Conservation (phyloP, 2,329 filamentous ascomycete genomes). For the Aspergillus aculeatus region DNA sequence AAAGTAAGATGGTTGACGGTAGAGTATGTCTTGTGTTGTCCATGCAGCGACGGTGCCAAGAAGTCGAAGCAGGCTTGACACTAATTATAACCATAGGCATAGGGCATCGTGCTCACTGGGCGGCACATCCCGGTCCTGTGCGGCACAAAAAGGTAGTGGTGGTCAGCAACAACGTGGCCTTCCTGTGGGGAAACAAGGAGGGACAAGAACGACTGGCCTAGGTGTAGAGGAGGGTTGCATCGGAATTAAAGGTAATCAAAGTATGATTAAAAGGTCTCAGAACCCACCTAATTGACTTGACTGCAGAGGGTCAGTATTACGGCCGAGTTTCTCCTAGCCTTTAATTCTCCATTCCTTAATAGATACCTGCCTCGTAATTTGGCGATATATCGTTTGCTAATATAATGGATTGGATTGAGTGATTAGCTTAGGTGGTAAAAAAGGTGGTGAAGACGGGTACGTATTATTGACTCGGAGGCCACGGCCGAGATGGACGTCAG, state of each 20-base stretch:
- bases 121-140: not conserved
- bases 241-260: not conserved
- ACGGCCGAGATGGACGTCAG: too few relatives aligned
- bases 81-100: not conserved
- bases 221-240: not conserved
- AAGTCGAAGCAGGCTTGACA: not conserved
- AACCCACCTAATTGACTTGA: not conserved
- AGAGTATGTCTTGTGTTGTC: not conserved
- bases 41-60: not conserved
- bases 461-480: too few relatives aligned
- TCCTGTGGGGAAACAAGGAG: conserved; percentile 6
- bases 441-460: too few relatives aligned
- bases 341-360: too few relatives aligned
- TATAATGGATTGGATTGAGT: too few relatives aligned
- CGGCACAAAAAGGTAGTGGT: not conserved
- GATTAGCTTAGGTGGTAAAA: too few relatives aligned
- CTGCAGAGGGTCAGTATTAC: not conserved
- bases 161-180: conserved; percentile 2
- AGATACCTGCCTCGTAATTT: too few relatives aligned
- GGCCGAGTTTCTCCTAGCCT: not conserved
- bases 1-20: not conserved
- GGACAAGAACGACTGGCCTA: conserved; percentile 1
- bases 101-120: not conserved
- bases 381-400: too few relatives aligned
- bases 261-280: not conserved